A percentile compares a stretch with the other conserved stretches of the same genome.
Evolutionary conservation across 2,329 filamentous ascomycete species (phyloP).

Genomic region (Tolypocladium sp.): DNA sequence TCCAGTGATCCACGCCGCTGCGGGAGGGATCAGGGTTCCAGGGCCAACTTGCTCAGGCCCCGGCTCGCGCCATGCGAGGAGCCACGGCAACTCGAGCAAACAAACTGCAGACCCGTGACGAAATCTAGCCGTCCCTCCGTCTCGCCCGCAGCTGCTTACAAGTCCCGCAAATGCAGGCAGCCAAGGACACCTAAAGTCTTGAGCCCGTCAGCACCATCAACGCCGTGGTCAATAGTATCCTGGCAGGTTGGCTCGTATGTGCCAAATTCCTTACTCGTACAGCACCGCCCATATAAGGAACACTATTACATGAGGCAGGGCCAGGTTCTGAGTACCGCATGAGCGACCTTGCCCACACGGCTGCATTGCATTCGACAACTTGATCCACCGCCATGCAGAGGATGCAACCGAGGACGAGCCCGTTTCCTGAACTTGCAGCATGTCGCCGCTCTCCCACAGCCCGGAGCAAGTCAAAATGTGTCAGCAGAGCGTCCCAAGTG

Average conservation of each 20-base stretch:
- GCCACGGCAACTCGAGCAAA: background rate
- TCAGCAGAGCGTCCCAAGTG: background rate
- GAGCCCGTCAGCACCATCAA: background rate
- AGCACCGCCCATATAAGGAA: background rate
- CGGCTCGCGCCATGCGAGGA: background rate
- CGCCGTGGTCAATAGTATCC: background rate
- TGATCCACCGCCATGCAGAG: background rate
- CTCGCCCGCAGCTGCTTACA: background rate
- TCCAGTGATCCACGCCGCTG: slow-evolving; percentile 4
- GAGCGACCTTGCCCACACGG: background rate
- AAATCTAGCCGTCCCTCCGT: background rate
- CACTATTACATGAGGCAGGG: background rate
- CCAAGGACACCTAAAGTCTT: background rate
- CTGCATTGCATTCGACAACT: background rate
- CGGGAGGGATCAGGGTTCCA: slow-evolving; percentile 4
- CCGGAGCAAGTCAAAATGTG: background rate
- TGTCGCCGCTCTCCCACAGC: background rate
- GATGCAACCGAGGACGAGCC: background rate
- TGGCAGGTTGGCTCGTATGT: background rate
- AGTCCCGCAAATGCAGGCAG: background rate
- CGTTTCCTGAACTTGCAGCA: background rate
- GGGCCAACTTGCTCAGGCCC: background rate
- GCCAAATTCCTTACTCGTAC: background rate
- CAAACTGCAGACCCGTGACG: background rate
- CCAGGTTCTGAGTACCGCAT: background rate